Evolutionary conservation across 1,284 basidiomycete genomes (phyloP).

Genomic region (Melampsora larici-populina): DNA sequence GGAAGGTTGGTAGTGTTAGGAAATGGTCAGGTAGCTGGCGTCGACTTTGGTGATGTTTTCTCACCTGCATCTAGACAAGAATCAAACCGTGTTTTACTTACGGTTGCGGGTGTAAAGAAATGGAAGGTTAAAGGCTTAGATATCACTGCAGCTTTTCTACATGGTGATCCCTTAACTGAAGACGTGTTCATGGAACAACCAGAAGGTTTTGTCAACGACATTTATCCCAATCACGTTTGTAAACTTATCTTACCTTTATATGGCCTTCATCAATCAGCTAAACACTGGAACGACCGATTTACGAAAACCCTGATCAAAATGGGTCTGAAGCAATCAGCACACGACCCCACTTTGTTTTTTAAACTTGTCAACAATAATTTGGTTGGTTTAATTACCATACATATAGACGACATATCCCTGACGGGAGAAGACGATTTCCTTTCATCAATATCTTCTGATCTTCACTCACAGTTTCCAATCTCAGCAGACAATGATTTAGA

Average conservation of each 20-base stretch:
- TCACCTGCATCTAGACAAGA: no score
- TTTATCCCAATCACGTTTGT: slow-evolving; percentile 9
- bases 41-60: slow-evolving; percentile 44
- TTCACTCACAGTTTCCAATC: not conserved
- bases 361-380: not conserved
- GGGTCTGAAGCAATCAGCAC: not conserved
- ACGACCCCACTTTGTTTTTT: no score
- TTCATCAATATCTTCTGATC: not conserved
- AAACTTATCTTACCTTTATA: slow-evolving; percentile 5
- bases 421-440: not conserved
- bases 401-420: slow-evolving; percentile 5
- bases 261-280: slow-evolving; percentile 5
- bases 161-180: slow-evolving; percentile 8
- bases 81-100: slow-evolving; percentile 1
- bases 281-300: slow-evolving; percentile 6
- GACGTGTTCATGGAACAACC: slow-evolving; percentile 25
- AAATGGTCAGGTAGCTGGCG: slow-evolving; percentile 38
- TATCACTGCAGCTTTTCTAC: slow-evolving; percentile 24
- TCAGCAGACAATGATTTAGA: slow-evolving; percentile 1
- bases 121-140: slow-evolving; percentile 33
- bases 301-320: not conserved
- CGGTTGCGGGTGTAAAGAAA: not conserved
- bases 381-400: slow-evolving; percentile 3
- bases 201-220: not conserved
- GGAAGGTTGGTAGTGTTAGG: slow-evolving; percentile 40